These are phyloP conservation scores for Suhomyces bribrorum DNA, from an alignment of 1,139 yeast genomes.

Conservation along the genomic window DNA sequence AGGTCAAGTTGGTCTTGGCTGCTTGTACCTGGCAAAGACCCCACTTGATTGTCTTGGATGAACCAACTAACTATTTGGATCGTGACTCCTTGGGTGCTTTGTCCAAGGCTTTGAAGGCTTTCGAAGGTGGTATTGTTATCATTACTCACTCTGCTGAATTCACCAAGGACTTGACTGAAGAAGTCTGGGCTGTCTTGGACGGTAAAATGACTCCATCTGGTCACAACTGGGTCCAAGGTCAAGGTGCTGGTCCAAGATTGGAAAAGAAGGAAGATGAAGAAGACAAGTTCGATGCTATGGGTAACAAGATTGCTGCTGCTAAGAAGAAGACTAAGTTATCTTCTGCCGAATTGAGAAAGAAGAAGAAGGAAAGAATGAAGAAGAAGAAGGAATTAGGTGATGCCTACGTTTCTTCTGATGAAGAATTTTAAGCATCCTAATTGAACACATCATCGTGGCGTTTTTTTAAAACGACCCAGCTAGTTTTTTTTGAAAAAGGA, in stretches of 20 bases:
- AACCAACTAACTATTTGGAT: slow-evolving; percentile 98
- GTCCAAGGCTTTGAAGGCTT: slow-evolving; percentile 97
- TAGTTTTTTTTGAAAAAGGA: slow-evolving; percentile 13
- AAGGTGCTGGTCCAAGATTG: slow-evolving; percentile 99
- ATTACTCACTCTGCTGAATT: slow-evolving; percentile 99
- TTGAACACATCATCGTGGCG: slow-evolving; percentile 6
- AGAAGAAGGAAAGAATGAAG: slow-evolving; percentile 99
- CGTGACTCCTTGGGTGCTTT: slow-evolving; percentile 99
- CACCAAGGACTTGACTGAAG: slow-evolving; percentile 98
- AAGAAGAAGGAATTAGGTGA: slow-evolving; percentile 99
- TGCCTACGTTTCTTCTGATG: slow-evolving; percentile 95
- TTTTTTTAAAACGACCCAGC: slow-evolving; percentile 7
- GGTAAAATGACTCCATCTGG: slow-evolving; percentile 99
- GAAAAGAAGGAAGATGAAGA: slow-evolving; percentile 96
- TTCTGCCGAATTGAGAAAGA: slow-evolving; percentile 99
- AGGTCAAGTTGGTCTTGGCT: slow-evolving; percentile 98
- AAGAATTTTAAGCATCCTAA: slow-evolving; percentile 26
- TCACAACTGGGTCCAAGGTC: slow-evolving; percentile 99
- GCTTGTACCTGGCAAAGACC: slow-evolving; percentile 99
- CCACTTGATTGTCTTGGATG: slow-evolving; percentile 98
- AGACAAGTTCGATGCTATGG: slow-evolving; percentile 99
- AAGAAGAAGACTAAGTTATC: slow-evolving; percentile 98
- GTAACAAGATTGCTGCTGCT: slow-evolving; percentile 96
- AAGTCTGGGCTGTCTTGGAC: slow-evolving; percentile 98
- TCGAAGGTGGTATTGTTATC: slow-evolving; percentile 99